phyloP scores from a whole-genome alignment of 345 rosid genomes.

The Murraya paniculata region DNA sequence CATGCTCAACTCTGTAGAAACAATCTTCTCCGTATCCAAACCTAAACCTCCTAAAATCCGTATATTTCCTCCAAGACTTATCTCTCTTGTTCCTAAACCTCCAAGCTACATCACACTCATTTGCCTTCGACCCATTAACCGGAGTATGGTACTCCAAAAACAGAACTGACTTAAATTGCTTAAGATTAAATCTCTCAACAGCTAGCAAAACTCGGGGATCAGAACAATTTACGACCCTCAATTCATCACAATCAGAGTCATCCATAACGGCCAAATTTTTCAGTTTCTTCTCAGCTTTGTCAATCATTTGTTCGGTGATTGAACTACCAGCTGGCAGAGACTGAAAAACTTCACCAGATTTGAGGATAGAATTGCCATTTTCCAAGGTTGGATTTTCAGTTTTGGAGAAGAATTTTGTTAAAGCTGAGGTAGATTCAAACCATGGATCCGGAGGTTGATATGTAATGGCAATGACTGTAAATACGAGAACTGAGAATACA shows the following conservation, averaged over 20 bases:
- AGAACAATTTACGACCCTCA: conserved; percentile 68
- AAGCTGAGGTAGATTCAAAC: conserved; percentile 85
- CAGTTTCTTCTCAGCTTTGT: conserved; percentile 40
- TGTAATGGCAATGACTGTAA: conserved; percentile 81
- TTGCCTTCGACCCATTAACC: conserved; percentile 58
- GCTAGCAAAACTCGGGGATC: conserved; percentile 67
- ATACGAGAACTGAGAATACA: conserved; percentile 72
- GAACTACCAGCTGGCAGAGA: conserved; percentile 22
- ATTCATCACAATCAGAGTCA: conserved; percentile 42
- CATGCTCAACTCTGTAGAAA: conserved; percentile 51
- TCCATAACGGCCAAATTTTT: conserved; percentile 30
- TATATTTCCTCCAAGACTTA: conserved; percentile 89
- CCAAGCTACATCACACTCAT: conserved; percentile 91
- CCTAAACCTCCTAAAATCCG: conserved; percentile 88
- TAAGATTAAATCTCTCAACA: conserved; percentile 76
- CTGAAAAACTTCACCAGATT: conserved; percentile 77
- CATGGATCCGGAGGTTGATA: conserved; percentile 98
- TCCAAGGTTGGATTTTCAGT: conserved; percentile 78
- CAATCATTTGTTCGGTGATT: conserved; percentile 49
- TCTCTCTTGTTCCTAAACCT: conserved; percentile 90
- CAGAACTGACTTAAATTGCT: conserved; percentile 63
- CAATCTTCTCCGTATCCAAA: conserved; percentile 64
- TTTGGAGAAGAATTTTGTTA: conserved; percentile 66
- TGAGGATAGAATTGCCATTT: conserved; percentile 59
- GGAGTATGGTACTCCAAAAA: conserved; percentile 79